Evolutionary conservation across 1,284 basidiomycete species (phyloP).

Genomic region (Tilletia caries): DNA sequence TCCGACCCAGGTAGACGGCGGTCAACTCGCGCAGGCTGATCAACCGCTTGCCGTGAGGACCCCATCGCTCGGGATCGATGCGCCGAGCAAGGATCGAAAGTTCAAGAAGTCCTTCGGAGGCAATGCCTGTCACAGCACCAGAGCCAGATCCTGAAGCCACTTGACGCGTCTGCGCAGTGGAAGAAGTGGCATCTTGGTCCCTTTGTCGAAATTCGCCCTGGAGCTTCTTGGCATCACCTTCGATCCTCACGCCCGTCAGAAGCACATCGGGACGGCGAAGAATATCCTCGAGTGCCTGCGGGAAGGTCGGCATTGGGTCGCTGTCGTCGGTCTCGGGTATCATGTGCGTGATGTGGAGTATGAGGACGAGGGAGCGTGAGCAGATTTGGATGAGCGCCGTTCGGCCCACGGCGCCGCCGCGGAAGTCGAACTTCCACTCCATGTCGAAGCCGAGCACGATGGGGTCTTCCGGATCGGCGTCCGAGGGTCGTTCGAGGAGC

Average conservation of each 20-base stretch:
- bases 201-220: conserved; percentile 29
- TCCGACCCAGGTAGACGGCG: conserved; percentile 30
- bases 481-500: background rate
- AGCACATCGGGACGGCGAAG: conserved; percentile 27
- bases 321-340: conserved; percentile 17
- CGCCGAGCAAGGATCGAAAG: conserved; percentile 30
- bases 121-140: conserved; percentile 15
- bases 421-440: conserved; percentile 31
- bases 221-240: conserved; percentile 37
- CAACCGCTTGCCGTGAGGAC: conserved; percentile 8
- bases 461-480: background rate
- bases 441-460: conserved; percentile 33
- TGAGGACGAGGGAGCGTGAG: conserved; percentile 25
- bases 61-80: conserved; percentile 30
- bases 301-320: background rate
- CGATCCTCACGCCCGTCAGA: conserved; percentile 42
- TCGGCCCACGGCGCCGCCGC: background rate
- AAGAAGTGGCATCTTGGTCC: background rate
- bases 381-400: conserved; percentile 38
- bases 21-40: conserved; percentile 40
- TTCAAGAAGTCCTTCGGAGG: conserved; percentile 30
- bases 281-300: conserved; percentile 21
- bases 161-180: background rate
- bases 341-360: conserved; percentile 37
- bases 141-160: background rate